Evolutionary conservation across 768 basidiomycete genomes (phyloP).

Genomic region (Leucocoprinus sp.): DNA sequence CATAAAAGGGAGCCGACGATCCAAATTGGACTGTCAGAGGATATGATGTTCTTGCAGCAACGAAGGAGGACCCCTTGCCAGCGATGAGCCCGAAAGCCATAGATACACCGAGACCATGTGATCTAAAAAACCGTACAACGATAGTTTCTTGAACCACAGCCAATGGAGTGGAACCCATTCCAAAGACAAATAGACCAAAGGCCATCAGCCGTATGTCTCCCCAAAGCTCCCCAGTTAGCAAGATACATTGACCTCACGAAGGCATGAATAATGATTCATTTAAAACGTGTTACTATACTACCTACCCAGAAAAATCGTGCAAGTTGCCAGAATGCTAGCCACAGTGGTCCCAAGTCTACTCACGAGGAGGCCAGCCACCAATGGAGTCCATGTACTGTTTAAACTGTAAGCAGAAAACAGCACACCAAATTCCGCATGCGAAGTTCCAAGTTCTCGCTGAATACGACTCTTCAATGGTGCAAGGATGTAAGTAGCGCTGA

Average conservation of each 20-base stretch:
- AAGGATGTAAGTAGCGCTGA: slow-evolving; percentile 64
- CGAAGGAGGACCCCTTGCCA: slow-evolving; percentile 71
- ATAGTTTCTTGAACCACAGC: slow-evolving; percentile 82
- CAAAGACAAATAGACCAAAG: slow-evolving; percentile 71
- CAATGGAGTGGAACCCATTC: slow-evolving; percentile 70
- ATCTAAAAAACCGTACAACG: slow-evolving; percentile 74
- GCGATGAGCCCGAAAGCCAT: slow-evolving; percentile 80
- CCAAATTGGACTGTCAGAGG: slow-evolving; percentile 65
- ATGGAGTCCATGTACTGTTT: slow-evolving; percentile 67
- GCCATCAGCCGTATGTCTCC: slow-evolving; percentile 62
- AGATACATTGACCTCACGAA: slow-evolving; percentile 60
- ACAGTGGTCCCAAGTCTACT: slow-evolving; percentile 64
- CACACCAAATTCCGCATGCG: slow-evolving; percentile 71
- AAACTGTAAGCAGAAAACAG: slow-evolving; percentile 71
- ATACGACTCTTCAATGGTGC: slow-evolving; percentile 72
- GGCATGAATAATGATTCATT: background rate
- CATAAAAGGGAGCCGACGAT: slow-evolving; percentile 66
- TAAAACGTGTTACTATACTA: background rate
- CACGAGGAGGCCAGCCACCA: slow-evolving; percentile 67
- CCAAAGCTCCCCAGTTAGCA: slow-evolving; percentile 57
- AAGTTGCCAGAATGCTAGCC: slow-evolving; percentile 68
- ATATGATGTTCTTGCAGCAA: slow-evolving; percentile 68
- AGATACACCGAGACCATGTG: slow-evolving; percentile 65
- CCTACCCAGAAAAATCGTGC: slow-evolving; percentile 55
- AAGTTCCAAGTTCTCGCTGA: slow-evolving; percentile 60